Conservation (phyloP, 2,329 filamentous ascomycete species). For the Aspergillus sp. region DNA sequence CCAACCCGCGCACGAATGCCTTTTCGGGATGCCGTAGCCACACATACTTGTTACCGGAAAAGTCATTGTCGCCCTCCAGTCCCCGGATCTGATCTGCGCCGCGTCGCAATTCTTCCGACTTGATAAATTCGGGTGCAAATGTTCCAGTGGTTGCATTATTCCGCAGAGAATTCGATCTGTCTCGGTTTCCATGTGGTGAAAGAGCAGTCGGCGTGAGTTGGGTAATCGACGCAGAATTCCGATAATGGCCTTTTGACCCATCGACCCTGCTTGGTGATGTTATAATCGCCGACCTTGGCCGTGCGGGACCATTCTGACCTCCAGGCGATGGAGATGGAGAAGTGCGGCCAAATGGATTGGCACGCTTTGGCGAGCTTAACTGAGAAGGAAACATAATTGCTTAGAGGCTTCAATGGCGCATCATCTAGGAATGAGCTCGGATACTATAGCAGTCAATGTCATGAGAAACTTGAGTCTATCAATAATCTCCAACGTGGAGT, state of each 20-base stretch:
- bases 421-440: slow-evolving; percentile 16
- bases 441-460: slow-evolving; percentile 13
- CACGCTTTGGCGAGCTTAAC: slow-evolving; percentile 64
- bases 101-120: slow-evolving; percentile 66
- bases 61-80: slow-evolving; percentile 96
- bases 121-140: slow-evolving; percentile 95
- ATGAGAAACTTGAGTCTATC: background rate
- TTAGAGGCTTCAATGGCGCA: slow-evolving; percentile 20
- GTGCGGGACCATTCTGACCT: slow-evolving; percentile 33
- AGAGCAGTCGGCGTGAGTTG: slow-evolving; percentile 45
- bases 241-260: slow-evolving; percentile 51
- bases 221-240: slow-evolving; percentile 60
- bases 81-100: slow-evolving; percentile 53
- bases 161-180: slow-evolving; percentile 57
- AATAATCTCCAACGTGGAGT: background rate
- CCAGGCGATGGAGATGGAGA: slow-evolving; percentile 52
- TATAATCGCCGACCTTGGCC: slow-evolving; percentile 72
- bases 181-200: slow-evolving; percentile 33
- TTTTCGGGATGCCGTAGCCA: slow-evolving; percentile 84
- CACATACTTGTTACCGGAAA: slow-evolving; percentile 96
- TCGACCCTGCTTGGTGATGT: slow-evolving; percentile 47
- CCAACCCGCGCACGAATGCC: slow-evolving; percentile 88
- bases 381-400: slow-evolving; percentile 49
- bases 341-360: slow-evolving; percentile 68
- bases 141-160: slow-evolving; percentile 64